Evolutionary conservation across 495 filamentous ascomycete genomes (phyloP).

Genomic region (Tricharina praecox): DNA sequence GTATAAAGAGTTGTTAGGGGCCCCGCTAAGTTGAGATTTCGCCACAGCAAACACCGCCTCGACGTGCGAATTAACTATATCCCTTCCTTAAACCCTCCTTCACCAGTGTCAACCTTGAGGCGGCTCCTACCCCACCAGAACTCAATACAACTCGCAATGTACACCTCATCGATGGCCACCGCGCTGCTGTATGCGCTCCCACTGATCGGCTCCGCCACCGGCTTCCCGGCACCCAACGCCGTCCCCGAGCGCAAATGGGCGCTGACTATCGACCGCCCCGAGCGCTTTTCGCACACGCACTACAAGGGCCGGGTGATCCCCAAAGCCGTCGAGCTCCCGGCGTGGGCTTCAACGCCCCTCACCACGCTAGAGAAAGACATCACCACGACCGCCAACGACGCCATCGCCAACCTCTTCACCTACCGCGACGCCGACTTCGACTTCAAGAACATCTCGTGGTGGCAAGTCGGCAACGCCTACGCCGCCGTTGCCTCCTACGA

Average conservation of each 20-base stretch:
- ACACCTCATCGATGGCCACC: no score
- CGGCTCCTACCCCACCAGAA: no score
- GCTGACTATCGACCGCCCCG: not conserved
- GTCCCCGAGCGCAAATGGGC: no score
- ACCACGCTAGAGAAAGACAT: not conserved
- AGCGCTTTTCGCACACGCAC: not conserved
- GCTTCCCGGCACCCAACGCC: no score
- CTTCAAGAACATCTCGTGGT: not conserved
- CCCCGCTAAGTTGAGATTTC: no score
- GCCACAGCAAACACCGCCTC: no score
- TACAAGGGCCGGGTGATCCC: not conserved
- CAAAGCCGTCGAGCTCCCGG: not conserved
- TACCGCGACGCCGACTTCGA: not conserved
- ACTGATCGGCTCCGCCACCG: not conserved
- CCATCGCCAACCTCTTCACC: not conserved
- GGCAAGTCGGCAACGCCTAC: constrained; percentile 5
- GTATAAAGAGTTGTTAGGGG: no score
- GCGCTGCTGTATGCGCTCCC: no score
- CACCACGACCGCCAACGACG: not conserved
- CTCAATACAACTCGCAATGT: no score
- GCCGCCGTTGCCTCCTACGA: not conserved
- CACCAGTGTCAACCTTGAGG: no score
- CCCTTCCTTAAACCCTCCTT: no score
- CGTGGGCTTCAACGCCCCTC: not conserved
- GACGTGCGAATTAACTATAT: no score